Evolutionary conservation across 2,329 filamentous ascomycete genomes (phyloP).

Genomic region (Sphaceloma murrayae): DNA sequence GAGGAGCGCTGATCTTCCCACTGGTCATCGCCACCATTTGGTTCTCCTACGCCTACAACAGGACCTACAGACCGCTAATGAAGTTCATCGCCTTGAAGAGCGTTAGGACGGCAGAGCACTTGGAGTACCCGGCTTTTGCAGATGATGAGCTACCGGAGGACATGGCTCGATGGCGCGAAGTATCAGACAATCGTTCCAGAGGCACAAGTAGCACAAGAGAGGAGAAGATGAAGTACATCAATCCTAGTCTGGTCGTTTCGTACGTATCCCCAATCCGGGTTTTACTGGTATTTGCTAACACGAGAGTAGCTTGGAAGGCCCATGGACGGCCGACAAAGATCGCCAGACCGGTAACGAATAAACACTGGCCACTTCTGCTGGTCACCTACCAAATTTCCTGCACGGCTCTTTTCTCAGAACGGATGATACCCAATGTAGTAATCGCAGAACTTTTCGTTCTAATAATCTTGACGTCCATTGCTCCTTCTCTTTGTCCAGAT

Average conservation of each 20-base stretch:
- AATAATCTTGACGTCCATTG: no score
- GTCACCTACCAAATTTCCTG: no score
- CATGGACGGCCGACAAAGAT: slow-evolving; percentile 49
- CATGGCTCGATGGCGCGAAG: slow-evolving; percentile 25
- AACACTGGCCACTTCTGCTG: no score
- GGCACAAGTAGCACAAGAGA: slow-evolving; percentile 57
- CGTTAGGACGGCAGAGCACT: slow-evolving; percentile 54
- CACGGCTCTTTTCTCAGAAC: background rate
- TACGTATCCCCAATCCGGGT: slow-evolving; percentile 36
- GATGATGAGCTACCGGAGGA: slow-evolving; percentile 35
- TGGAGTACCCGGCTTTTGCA: slow-evolving; percentile 33
- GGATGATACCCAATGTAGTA: background rate
- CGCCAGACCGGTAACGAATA: background rate
- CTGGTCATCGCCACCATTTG: slow-evolving; percentile 72
- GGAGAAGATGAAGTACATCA: slow-evolving; percentile 60
- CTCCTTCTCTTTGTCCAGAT: no score
- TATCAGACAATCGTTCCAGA: slow-evolving; percentile 19
- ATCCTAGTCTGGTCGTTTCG: slow-evolving; percentile 62
- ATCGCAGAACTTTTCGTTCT: no score
- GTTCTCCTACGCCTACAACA: slow-evolving; percentile 75
- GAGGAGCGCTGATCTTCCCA: slow-evolving; percentile 64
- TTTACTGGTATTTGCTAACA: slow-evolving; percentile 21
- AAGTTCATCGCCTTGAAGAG: slow-evolving; percentile 86
- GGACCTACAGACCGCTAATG: slow-evolving; percentile 78
- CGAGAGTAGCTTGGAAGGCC: slow-evolving; percentile 49